Percentiles rank a stretch among this genome's conserved stretches.
Conservation (phyloP, 1,284 basidiomycete species). For the Sporisorium graminicola region DNA sequence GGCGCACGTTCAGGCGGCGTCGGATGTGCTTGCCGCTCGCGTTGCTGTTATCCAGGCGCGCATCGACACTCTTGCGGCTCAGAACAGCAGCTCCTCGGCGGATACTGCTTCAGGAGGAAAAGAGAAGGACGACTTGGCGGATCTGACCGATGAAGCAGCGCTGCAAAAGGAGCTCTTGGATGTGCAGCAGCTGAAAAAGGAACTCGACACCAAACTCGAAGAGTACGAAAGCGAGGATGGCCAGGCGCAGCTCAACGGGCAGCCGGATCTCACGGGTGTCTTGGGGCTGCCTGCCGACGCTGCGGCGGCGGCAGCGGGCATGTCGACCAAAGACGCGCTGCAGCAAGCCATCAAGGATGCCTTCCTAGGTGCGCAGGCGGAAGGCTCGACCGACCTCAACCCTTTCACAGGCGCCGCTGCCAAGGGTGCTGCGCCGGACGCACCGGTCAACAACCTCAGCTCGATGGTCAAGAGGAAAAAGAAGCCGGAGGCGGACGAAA, state of each 20-base stretch:
- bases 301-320: conserved; percentile 18
- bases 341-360: conserved; percentile 67
- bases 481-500: conserved; percentile 36
- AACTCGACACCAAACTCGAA: conserved; percentile 64
- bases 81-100: conserved; percentile 4
- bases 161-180: conserved; percentile 56
- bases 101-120: neutral
- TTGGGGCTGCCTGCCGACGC: conserved; percentile 34
- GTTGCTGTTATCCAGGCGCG: conserved; percentile 49
- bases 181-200: conserved; percentile 59
- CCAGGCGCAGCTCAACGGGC: conserved; percentile 52
- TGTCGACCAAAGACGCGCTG: conserved; percentile 54
- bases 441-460: conserved; percentile 59
- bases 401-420: conserved; percentile 31
- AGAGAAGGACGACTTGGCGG: conserved; percentile 57
- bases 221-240: conserved; percentile 57
- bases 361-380: conserved; percentile 55
- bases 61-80: conserved; percentile 5
- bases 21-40: conserved; percentile 46
- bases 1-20: conserved; percentile 56
- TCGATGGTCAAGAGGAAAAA: conserved; percentile 64
- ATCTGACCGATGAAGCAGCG: conserved; percentile 39
- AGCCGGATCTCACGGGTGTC: conserved; percentile 34
- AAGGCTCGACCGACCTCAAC: conserved; percentile 13
- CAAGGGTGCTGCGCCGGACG: conserved; percentile 21